Base-by-base conservation (phyloP, 2,329 filamentous ascomycete species). In the Akanthomyces lecanii region DNA sequence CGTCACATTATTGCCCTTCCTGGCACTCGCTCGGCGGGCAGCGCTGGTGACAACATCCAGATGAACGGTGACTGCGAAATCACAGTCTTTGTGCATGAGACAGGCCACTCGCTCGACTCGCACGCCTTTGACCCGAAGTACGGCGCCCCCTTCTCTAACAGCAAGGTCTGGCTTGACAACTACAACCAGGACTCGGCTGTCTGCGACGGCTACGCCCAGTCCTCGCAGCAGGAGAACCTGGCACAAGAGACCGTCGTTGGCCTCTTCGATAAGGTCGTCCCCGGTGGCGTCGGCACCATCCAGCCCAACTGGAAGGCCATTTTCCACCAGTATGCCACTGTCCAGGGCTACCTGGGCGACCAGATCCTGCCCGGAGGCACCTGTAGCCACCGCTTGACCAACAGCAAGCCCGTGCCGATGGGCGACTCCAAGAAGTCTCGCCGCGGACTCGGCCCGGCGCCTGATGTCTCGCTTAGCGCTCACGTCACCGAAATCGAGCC, bases 1-100 rank as follows among this genome's bases (percentile, higher is more conserved):
- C 65, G 68, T 21, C 67, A 70, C 62, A 60, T 70, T 23, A 68
- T 71, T 50, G 68, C 66, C 23, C 54, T 69, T 7, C 67, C 69
- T 16, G 67, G 66, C 25, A 63, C 53, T 47, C 54, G 58, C 30
- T 65, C 65, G 11, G 67, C 63, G 21, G 57, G 62, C 40, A 64
- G 61, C 64, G 57, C 47, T 28, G 66, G 66, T 40, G 68, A 69
- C 62, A 65, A 65, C 25, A 66, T 70, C 33, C 64, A 62, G 53
- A 62, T 68, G 51, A 55, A 65, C 36, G 65, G 62, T 28, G 45
- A 59, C n/a, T 62, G 59, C 45, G 56, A 64, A 14, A 52, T 66
- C 4, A 65, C 62, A 33, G 63, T 67, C 38, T 64, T 66, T 21
- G 42, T 62, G 18, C 67, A 69, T 55, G 67, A 69, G 60, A 66